Evolutionary conservation across 1,139 yeast genomes (phyloP).

Genomic region (Zygosaccharomyces pseudobailii): DNA sequence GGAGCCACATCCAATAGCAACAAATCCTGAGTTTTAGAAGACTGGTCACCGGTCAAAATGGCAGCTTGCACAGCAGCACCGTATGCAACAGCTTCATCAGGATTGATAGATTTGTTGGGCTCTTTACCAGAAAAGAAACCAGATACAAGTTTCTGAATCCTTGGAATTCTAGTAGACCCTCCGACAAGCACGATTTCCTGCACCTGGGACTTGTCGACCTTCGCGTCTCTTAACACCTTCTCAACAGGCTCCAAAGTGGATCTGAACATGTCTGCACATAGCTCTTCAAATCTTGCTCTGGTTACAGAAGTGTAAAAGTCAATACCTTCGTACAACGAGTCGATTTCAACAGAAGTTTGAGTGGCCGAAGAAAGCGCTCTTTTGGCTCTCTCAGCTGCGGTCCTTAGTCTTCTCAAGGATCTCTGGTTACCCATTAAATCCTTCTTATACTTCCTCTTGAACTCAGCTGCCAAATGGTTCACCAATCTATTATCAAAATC

Average conservation of each 20-base stretch:
- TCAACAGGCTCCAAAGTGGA: conserved; percentile 79
- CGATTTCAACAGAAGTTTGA: conserved; percentile 80
- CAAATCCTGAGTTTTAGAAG: conserved; percentile 75
- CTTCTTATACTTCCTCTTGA: conserved; percentile 75
- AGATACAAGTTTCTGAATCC: conserved; percentile 77
- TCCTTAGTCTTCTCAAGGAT: conserved; percentile 80
- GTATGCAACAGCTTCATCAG: conserved; percentile 70
- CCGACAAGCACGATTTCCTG: conserved; percentile 85
- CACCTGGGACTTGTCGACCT: conserved; percentile 68
- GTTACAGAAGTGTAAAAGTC: conserved; percentile 77
- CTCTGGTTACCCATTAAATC: conserved; percentile 71
- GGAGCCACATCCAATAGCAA: conserved; percentile 90
- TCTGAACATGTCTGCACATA: conserved; percentile 77
- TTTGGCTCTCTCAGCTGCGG: conserved; percentile 90
- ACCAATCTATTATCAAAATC: conserved; percentile 78
- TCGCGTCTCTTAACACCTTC: conserved; percentile 75
- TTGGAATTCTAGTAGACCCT: conserved; percentile 92
- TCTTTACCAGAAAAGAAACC: conserved; percentile 87
- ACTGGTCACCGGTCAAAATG: conserved; percentile 83
- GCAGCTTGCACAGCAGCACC: conserved; percentile 87
- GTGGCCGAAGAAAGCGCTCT: conserved; percentile 79
- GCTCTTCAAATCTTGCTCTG: conserved; percentile 87
- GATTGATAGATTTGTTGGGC: conserved; percentile 79
- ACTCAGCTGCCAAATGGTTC: conserved; percentile 68
- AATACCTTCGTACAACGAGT: conserved; percentile 74